phyloP scores from a whole-genome alignment of 257 asterid species.

The Cordia subcordata region DNA sequence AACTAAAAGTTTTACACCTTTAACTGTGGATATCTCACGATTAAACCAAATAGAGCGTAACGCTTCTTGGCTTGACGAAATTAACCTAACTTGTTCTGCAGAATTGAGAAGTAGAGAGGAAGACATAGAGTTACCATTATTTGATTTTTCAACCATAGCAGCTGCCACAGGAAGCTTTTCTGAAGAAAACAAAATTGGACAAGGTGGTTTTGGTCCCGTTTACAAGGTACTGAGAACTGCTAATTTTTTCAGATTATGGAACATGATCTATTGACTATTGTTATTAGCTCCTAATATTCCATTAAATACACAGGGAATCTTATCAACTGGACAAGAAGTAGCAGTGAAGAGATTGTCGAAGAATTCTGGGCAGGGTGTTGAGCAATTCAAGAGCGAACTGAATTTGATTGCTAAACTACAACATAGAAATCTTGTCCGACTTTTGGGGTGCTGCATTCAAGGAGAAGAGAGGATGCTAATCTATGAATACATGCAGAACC shows the following conservation, averaged over 20 bases:
- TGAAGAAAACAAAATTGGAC: conserved; percentile 19
- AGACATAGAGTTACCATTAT: conserved; percentile 21
- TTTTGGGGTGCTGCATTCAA: conserved; percentile 36
- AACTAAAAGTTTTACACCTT: no score
- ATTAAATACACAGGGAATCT: conserved; percentile 12
- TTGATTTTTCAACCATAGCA: conserved; percentile 14
- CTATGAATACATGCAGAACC: conserved; percentile 12
- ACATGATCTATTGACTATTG: background rate
- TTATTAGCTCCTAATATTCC: no score
- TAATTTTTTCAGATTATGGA: background rate
- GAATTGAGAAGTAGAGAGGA: conserved; percentile 9
- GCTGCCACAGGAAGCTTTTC: conserved; percentile 28
- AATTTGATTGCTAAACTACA: conserved; percentile 33
- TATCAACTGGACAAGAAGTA: conserved; percentile 21
- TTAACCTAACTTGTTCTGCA: background rate
- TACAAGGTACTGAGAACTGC: conserved; percentile 21
- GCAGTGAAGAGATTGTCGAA: conserved; percentile 34
- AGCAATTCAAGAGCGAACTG: conserved; percentile 37
- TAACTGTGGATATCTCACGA: no score
- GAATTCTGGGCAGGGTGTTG: conserved; percentile 28
- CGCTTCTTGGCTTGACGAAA: background rate
- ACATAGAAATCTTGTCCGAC: conserved; percentile 39
- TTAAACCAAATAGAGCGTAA: background rate
- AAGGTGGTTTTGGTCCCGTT: conserved; percentile 32
- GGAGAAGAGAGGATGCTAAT: conserved; percentile 22